phyloP scores from a whole-genome alignment of 257 asterid genomes.

The Rehmannia glutinosa region DNA sequence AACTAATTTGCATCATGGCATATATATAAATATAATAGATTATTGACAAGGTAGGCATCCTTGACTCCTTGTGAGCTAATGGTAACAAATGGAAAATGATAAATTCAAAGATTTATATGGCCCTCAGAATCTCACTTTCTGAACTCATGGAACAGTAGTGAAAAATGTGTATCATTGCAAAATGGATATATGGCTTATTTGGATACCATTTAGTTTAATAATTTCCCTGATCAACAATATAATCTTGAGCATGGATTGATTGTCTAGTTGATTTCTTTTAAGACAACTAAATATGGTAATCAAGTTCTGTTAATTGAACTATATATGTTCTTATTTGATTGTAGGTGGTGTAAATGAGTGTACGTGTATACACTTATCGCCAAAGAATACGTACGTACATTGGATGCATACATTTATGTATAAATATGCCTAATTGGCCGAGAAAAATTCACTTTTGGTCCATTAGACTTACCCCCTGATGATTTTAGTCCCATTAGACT shows the following conservation, averaged over 20 bases:
- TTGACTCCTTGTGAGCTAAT: conserved; percentile 15
- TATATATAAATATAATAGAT: not conserved
- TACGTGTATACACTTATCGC: too few relatives aligned
- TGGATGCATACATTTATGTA: too few relatives aligned
- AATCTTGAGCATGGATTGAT: not conserved
- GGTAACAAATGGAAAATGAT: conserved; percentile 21
- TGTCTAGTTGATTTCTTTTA: not conserved
- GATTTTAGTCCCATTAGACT: too few relatives aligned
- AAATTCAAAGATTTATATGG: conserved; percentile 29
- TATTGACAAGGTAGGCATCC: conserved; percentile 6
- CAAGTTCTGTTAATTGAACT: not conserved
- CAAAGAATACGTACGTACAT: too few relatives aligned
- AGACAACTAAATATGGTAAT: not conserved
- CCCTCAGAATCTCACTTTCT: conserved; percentile 33
- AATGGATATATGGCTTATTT: conserved; percentile 15
- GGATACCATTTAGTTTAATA: not conserved
- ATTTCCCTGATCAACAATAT: not conserved
- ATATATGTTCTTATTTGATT: not conserved
- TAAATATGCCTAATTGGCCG: too few relatives aligned
- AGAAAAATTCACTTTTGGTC: too few relatives aligned
- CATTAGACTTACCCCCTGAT: too few relatives aligned
- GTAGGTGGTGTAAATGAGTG: not conserved
- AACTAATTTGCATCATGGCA: not conserved
- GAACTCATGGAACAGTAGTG: not conserved
- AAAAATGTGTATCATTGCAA: not conserved